Evolutionary conservation across 331 rosid genomes (phyloP).

Genomic region (Ulmus americana): DNA sequence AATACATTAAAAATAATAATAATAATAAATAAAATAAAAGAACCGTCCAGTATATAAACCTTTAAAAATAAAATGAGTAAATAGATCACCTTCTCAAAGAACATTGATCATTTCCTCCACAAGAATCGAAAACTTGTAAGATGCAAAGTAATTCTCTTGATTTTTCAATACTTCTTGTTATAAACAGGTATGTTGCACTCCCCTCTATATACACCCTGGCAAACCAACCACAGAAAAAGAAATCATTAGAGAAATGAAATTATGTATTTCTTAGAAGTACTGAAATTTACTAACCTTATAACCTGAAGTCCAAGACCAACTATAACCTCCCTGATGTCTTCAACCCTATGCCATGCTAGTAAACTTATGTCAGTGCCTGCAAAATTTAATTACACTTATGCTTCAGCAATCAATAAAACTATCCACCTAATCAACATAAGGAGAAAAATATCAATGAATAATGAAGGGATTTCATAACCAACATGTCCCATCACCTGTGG

Average conservation of each 20-base stretch:
- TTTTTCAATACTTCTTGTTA: constrained; percentile 66
- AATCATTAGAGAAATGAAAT: constrained; percentile 19
- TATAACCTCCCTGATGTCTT: constrained; percentile 65
- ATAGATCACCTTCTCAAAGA: constrained; percentile 55
- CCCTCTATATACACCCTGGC: constrained; percentile 53
- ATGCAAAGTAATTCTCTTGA: constrained; percentile 55
- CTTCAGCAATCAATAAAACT: constrained; percentile 20
- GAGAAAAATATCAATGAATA: background rate
- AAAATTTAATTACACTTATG: constrained; percentile 11
- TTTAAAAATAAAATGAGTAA: background rate
- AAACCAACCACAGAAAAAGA: constrained; percentile 22
- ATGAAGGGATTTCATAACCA: constrained; percentile 22
- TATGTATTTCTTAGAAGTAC: constrained; percentile 17
- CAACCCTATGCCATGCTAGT: constrained; percentile 53
- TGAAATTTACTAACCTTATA: constrained; percentile 63
- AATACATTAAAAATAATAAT: background rate
- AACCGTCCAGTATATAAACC: background rate
- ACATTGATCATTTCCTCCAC: constrained; percentile 34
- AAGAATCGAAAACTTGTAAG: constrained; percentile 45
- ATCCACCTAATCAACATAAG: constrained; percentile 11
- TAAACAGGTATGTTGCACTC: constrained; percentile 53
- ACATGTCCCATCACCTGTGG: constrained; percentile 67
- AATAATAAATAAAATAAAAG: background rate
- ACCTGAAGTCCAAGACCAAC: constrained; percentile 86
- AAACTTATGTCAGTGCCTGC: constrained; percentile 45